Percentiles rank a stretch among this genome's conserved stretches.
Evolutionary conservation across 176 grass and related monocot genomes (phyloP).

Genomic region (barley (Hordeum vulgare)): DNA sequence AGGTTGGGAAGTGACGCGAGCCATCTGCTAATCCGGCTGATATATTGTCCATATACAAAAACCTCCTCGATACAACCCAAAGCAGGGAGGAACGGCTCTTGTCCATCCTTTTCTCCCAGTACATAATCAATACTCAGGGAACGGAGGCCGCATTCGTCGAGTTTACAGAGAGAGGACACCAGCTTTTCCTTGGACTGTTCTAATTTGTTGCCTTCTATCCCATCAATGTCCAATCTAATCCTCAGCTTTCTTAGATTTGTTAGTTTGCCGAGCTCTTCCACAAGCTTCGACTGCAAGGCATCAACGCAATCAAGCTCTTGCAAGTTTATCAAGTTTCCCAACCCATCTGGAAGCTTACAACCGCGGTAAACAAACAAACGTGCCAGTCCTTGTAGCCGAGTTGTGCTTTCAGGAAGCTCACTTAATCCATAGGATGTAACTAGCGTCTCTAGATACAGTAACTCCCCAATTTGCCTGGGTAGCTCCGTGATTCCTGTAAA

Average conservation of each 20-base stretch:
- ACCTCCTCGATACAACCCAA: neutral
- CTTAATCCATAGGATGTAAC: neutral
- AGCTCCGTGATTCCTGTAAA: neutral
- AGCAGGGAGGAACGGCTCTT: neutral
- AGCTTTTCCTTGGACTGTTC: neutral
- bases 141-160: neutral
- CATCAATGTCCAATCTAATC: neutral
- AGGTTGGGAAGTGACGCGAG: neutral
- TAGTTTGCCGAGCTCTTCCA: conserved; percentile 8
- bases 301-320: neutral
- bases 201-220: neutral
- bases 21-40: neutral
- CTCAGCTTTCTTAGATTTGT: neutral
- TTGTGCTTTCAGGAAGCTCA: neutral
- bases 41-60: neutral
- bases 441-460: conserved; percentile 1
- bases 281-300: neutral
- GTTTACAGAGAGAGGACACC: neutral
- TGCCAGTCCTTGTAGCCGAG: neutral
- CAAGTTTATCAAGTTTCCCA: neutral
- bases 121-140: neutral
- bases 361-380: fast-evolving
- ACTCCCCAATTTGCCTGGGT: neutral
- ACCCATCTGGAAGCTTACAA: neutral
- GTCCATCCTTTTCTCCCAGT: neutral